Evolutionary conservation across 2,329 filamentous ascomycete genomes (phyloP), one percentile per base, ranked within the genome.

Genomic region (Magnaporthiopsis rhizophila): DNA sequence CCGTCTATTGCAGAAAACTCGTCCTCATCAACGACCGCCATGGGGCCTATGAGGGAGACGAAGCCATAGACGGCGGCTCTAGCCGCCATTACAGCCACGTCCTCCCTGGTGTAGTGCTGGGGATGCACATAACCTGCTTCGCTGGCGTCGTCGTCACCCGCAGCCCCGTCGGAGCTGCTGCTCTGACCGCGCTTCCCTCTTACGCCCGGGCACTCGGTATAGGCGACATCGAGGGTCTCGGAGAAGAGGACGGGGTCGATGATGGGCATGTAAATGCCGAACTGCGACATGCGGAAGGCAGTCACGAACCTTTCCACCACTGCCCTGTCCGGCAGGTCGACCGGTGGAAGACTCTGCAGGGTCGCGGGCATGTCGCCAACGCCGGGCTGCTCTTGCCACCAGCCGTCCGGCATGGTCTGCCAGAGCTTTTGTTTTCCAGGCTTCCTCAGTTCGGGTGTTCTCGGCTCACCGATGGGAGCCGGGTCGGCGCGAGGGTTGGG

Each of bases 191-290:
- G 71, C 45, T 50, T 62, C 18, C 53, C 60, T 3, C 28, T 45
- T 61, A 6, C 18, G 15, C 24, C 26, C 18, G 50, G 24, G 26
- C 32, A 62, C 9, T 53, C 30, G 26, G 50, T 66, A 66, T 85
- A 85, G 0, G 81, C 83, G 0, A 72, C 45, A 0, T 74, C 70
- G 24, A 83, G 74, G 0, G 78, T 83, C 2, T 78, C 72, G 15
- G 71, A 66, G 64, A 85, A 85, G 0, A 85, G 69, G 0, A 76
- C 72, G 0, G 69, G 66, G 64, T 86, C 81, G 2, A 84, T 68
- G 1, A 83, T 38, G 0, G 83, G 83, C 53, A 85, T 84, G 24
- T 15, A 21, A 4, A 63, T 24, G 50, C 62, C 62, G 8, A 63
- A 24, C n/a, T 18, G 34, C 12, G 62, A 63, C 24, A 38, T 65